phyloP scores from a whole-genome alignment of 176 grass and related monocot species.

The Zizania latifolia region DNA sequence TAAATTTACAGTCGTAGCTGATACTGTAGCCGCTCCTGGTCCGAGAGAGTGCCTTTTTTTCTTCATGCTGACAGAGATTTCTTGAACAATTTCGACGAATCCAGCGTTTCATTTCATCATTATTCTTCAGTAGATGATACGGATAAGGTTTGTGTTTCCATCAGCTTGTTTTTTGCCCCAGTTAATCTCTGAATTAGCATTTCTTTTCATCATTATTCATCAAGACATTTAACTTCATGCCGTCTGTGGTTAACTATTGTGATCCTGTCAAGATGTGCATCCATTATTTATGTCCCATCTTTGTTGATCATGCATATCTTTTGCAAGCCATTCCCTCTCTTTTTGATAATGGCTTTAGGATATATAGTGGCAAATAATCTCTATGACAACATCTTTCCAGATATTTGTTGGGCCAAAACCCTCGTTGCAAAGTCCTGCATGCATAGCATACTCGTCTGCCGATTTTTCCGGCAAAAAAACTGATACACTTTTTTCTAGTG shows the following conservation, averaged over 20 bases:
- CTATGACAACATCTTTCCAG: background rate
- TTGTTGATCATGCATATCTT: background rate
- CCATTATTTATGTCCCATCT: background rate
- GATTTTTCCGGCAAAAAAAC: background rate
- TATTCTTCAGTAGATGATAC: no score
- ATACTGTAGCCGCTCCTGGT: no score
- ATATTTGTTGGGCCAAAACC: background rate
- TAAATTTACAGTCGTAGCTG: no score
- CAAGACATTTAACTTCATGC: background rate
- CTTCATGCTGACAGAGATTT: background rate
- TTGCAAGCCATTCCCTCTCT: background rate
- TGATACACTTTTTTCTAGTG: no score
- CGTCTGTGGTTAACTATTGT: background rate
- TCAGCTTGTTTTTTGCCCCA: no score
- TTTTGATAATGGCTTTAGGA: background rate
- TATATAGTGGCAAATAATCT: background rate
- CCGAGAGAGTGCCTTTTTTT: background rate
- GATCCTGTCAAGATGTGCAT: background rate
- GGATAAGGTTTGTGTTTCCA: no score
- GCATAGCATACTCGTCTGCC: background rate
- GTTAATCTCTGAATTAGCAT: background rate
- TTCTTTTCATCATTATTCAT: background rate
- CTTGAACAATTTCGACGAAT: slow-evolving; percentile 6
- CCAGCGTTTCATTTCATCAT: no score
- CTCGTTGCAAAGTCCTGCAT: background rate